Conservation (phyloP, 306 rosid genomes). For the Lupinus albus region DNA sequence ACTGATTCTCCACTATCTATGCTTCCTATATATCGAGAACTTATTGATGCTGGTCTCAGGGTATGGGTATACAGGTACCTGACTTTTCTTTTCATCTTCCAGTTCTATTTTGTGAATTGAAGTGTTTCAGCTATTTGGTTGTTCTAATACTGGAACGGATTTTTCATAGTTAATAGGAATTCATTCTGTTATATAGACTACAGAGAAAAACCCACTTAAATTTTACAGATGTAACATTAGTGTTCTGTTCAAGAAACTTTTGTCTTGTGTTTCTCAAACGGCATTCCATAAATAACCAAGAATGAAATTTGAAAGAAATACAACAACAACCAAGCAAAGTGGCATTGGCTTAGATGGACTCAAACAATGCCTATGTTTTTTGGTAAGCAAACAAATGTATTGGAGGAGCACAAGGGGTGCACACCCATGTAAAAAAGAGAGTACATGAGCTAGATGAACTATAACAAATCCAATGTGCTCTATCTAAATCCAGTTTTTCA, state of each 20-base stretch:
- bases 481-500: neutral
- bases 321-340: neutral
- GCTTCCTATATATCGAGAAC: constrained; percentile 91
- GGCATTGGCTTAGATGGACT: neutral
- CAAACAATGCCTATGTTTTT: no score
- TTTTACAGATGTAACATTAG: neutral
- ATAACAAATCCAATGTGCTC: neutral
- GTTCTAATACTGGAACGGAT: constrained; percentile 7
- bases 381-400: no score
- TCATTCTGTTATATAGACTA: constrained; percentile 14
- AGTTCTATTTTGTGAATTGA: constrained; percentile 11
- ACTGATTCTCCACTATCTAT: constrained; percentile 85
- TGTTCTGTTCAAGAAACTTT: neutral
- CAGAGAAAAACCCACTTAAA: neutral
- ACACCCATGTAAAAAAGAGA: no score
- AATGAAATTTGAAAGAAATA: constrained; percentile 6
- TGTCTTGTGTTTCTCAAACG: neutral
- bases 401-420: no score
- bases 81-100: constrained; percentile 24
- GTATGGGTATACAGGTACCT: constrained; percentile 90
- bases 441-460: neutral
- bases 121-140: constrained; percentile 13
- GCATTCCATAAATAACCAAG: neutral
- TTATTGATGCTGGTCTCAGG: constrained; percentile 69
- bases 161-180: neutral